Evolutionary conservation across 371 early-diverging fungal species (phyloP).

Genomic region (Lichtheimia ornata): DNA sequence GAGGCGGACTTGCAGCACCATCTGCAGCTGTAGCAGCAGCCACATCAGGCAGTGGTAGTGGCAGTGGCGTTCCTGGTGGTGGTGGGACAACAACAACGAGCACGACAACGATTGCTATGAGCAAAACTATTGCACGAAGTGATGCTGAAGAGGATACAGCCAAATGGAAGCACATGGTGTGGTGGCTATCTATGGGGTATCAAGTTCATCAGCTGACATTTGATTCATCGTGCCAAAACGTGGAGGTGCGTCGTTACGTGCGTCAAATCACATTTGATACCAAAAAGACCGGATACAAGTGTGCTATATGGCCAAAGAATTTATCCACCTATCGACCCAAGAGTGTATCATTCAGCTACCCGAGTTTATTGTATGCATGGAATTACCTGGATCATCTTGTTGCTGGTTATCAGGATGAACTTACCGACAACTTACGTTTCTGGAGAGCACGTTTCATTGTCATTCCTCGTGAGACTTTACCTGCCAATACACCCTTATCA

Average conservation of each 20-base stretch:
- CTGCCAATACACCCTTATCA: constrained; percentile 30
- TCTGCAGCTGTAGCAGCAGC: neutral
- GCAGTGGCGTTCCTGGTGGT: neutral
- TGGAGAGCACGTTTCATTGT: constrained; percentile 91
- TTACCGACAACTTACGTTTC: constrained; percentile 79
- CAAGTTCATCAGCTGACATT: constrained; percentile 80
- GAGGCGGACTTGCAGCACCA: constrained; percentile 4
- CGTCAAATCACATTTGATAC: constrained; percentile 67
- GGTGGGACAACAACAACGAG: constrained; percentile 4
- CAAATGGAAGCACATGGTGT: constrained; percentile 53
- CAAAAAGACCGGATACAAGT: constrained; percentile 69
- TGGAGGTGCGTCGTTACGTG: constrained; percentile 90
- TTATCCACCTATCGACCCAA: constrained; percentile 59
- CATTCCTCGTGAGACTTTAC: constrained; percentile 79
- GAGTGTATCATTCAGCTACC: constrained; percentile 71
- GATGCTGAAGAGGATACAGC: constrained; percentile 28
- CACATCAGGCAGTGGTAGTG: neutral
- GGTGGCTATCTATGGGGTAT: constrained; percentile 82
- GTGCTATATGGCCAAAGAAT: constrained; percentile 88
- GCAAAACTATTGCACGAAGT: constrained; percentile 5
- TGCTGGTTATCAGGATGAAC: constrained; percentile 83
- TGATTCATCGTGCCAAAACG: constrained; percentile 72
- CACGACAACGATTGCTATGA: constrained; percentile 4
- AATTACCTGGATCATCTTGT: constrained; percentile 89
- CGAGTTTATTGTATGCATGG: constrained; percentile 86